Conservation (phyloP, 2,329 filamentous ascomycete genomes). For the Alternaria sp. region DNA sequence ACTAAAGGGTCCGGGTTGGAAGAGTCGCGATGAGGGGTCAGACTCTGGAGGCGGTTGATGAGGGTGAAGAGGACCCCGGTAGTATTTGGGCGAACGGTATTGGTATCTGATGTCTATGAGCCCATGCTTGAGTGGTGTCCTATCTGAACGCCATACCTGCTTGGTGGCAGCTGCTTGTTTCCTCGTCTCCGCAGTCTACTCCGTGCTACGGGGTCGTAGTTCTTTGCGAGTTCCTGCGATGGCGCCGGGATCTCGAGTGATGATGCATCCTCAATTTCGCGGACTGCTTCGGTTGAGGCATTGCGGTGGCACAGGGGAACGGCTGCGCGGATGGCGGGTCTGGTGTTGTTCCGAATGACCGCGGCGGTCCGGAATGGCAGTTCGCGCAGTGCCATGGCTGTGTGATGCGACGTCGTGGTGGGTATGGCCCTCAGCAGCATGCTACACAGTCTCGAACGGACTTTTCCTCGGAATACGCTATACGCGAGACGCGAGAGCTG, state of each 20-base stretch:
- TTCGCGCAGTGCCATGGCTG: slow-evolving; percentile 50
- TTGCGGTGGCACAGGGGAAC: slow-evolving; percentile 53
- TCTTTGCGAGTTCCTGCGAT: slow-evolving; percentile 54
- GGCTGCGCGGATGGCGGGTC: slow-evolving; percentile 33
- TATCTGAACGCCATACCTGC: slow-evolving; percentile 57
- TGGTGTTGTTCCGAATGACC: slow-evolving; percentile 34
- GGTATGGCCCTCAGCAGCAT: slow-evolving; percentile 9
- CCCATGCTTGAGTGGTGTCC: not conserved
- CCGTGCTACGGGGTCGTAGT: slow-evolving; percentile 60
- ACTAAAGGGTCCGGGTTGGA: slow-evolving; percentile 90
- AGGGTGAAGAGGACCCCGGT: slow-evolving; percentile 91
- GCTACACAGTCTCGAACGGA: slow-evolving; percentile 14
- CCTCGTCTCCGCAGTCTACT: slow-evolving; percentile 55
- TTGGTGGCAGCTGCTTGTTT: slow-evolving; percentile 57
- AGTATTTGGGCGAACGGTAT: slow-evolving; percentile 92
- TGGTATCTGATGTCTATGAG: slow-evolving; percentile 74
- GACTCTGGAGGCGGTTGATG: slow-evolving; percentile 88
- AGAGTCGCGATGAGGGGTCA: slow-evolving; percentile 87
- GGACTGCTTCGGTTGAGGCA: slow-evolving; percentile 56
- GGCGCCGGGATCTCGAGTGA: slow-evolving; percentile 54
- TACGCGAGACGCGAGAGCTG: slow-evolving; percentile 16
- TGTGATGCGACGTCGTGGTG: slow-evolving; percentile 24
- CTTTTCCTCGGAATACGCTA: slow-evolving; percentile 26
- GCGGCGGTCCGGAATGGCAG: slow-evolving; percentile 43
- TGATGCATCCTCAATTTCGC: slow-evolving; percentile 59